phyloP scores from a whole-genome alignment of 345 rosid genomes.

The Pugionium dolabratum region DNA sequence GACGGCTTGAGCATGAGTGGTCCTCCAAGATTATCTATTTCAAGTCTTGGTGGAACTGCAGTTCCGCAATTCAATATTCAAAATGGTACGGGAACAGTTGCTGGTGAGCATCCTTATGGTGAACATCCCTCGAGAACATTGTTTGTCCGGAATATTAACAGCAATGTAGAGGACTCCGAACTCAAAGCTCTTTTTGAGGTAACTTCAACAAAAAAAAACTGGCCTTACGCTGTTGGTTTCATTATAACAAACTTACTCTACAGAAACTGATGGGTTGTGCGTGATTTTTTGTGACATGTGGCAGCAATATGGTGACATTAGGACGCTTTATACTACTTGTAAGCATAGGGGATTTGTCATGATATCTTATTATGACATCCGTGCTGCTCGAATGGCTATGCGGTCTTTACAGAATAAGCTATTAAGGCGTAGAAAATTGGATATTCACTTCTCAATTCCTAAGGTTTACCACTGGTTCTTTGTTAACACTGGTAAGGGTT shows the following conservation, averaged over 20 bases:
- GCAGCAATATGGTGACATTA: conserved; percentile 83
- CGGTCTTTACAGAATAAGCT: conserved; percentile 77
- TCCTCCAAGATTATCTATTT: conserved; percentile 55
- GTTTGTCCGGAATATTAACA: conserved; percentile 79
- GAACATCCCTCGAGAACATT: conserved; percentile 87
- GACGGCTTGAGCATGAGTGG: conserved; percentile 53
- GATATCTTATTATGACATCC: conserved; percentile 88
- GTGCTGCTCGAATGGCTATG: conserved; percentile 84
- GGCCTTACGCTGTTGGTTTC: background rate
- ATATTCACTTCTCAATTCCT: conserved; percentile 89
- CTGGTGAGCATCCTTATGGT: conserved; percentile 83
- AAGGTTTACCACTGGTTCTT: conserved; percentile 46
- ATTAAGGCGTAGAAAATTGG: conserved; percentile 73
- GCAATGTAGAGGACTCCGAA: conserved; percentile 79
- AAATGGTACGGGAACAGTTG: conserved; percentile 63
- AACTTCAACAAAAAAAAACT: background rate
- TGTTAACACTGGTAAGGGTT: background rate
- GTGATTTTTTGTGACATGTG: conserved; percentile 20
- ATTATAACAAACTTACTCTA: too few relatives aligned
- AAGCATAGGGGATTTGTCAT: conserved; percentile 91
- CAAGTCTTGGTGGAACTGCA: conserved; percentile 57
- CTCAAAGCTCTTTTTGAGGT: conserved; percentile 75
- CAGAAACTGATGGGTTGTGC: background rate
- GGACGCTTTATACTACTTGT: conserved; percentile 79
- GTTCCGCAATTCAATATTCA: conserved; percentile 46